Percentiles rank a stretch among this genome's conserved stretches.
Conservation (phyloP, 805 yeast species). For the Kuraishia borneana region DNA sequence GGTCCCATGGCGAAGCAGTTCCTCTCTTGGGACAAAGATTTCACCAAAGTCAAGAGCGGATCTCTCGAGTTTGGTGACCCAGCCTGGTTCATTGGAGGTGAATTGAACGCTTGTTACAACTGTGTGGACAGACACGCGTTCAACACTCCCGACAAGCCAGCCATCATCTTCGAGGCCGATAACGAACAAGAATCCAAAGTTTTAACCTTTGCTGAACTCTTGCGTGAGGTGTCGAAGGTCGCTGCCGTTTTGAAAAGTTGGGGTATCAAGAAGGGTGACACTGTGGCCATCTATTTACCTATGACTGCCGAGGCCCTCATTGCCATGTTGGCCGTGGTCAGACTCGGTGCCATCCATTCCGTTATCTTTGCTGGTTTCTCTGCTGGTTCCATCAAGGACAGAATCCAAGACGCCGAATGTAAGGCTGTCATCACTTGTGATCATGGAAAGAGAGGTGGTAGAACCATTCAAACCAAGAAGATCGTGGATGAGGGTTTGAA, state of each 20-base stretch:
- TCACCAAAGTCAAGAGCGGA: slow-evolving; percentile 52
- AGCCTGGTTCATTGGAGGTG: slow-evolving; percentile 93
- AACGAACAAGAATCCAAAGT: slow-evolving; percentile 63
- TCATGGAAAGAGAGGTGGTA: slow-evolving; percentile 94
- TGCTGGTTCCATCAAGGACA: slow-evolving; percentile 83
- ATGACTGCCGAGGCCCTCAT: slow-evolving; percentile 96
- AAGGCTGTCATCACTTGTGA: slow-evolving; percentile 87
- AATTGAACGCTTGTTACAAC: slow-evolving; percentile 86
- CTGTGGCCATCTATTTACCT: slow-evolving; percentile 93
- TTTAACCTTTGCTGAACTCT: slow-evolving; percentile 78
- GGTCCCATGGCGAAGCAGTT: slow-evolving; percentile 65
- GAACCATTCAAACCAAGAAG: slow-evolving; percentile 81
- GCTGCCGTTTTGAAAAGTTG: slow-evolving; percentile 74
- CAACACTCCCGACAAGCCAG: slow-evolving; percentile 73
- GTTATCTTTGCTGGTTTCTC: slow-evolving; percentile 96
- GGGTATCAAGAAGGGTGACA: slow-evolving; percentile 92
- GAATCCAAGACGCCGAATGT: slow-evolving; percentile 80
- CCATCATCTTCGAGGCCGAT: slow-evolving; percentile 89
- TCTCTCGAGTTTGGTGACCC: slow-evolving; percentile 64
- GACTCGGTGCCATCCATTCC: slow-evolving; percentile 94
- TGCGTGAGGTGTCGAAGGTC: slow-evolving; percentile 73
- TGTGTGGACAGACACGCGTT: slow-evolving; percentile 95
- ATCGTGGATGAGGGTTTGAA: slow-evolving; percentile 91
- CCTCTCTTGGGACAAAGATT: slow-evolving; percentile 73
- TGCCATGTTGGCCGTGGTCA: slow-evolving; percentile 85